Percentiles rank a stretch among this genome's conserved stretches.
phyloP scores from a whole-genome alignment of 768 basidiomycete species.

The Amanita jacksonii region DNA sequence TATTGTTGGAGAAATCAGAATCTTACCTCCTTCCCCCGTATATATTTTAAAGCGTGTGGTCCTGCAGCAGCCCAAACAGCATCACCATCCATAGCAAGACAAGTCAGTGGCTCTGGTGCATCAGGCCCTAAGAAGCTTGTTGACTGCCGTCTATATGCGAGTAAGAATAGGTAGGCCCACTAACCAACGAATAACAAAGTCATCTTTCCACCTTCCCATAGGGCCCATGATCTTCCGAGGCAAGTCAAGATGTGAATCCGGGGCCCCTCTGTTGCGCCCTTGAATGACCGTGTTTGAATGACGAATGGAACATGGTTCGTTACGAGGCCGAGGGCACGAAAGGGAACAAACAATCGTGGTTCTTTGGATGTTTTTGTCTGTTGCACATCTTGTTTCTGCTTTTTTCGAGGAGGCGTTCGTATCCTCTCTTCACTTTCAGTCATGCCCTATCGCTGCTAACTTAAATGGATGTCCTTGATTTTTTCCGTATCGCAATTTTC shows the following conservation, averaged over 20 bases:
- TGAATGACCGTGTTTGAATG: slow-evolving; percentile 75
- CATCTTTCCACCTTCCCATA: slow-evolving; percentile 97
- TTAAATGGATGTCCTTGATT: not conserved
- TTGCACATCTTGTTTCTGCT: slow-evolving; percentile 28
- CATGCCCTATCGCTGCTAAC: not conserved
- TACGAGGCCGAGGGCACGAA: slow-evolving; percentile 90
- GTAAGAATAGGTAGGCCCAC: slow-evolving; percentile 22
- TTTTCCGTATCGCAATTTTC: too few species aligned
- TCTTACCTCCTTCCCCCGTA: slow-evolving; percentile 81
- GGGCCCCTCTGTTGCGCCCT: slow-evolving; percentile 79
- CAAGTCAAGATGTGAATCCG: slow-evolving; percentile 80
- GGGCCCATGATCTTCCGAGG: slow-evolving; percentile 82
- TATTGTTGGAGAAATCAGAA: not conserved
- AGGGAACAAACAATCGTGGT: slow-evolving; percentile 76
- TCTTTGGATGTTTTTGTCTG: slow-evolving; percentile 19
- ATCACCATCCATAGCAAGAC: slow-evolving; percentile 76
- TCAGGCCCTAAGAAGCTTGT: slow-evolving; percentile 60
- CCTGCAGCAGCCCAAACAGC: slow-evolving; percentile 79
- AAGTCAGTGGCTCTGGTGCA: slow-evolving; percentile 58
- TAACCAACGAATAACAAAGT: slow-evolving; percentile 85
- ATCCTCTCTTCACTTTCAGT: not conserved
- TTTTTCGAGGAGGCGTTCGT: slow-evolving; percentile 40
- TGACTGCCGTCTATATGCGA: slow-evolving; percentile 1
- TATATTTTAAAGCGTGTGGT: slow-evolving; percentile 59
- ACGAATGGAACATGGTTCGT: slow-evolving; percentile 88